Conservation (phyloP, 192 early-diverging fungal species). For the Piromyces finnis region DNA sequence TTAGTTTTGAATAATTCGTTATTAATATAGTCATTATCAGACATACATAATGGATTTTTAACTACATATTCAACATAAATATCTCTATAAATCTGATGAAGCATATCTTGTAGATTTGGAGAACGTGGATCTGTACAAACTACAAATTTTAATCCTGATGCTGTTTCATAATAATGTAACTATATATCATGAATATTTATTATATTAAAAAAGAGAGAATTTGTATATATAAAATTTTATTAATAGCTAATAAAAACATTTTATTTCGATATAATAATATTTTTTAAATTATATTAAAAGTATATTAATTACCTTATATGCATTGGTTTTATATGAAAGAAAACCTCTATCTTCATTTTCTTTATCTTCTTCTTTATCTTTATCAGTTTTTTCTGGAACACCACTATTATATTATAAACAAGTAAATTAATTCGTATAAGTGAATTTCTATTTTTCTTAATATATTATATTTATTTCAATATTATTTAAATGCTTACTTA, state of each 20-base stretch:
- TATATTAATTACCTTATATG: background rate
- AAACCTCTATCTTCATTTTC: background rate
- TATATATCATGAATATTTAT: slow-evolving; percentile 7
- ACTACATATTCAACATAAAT: slow-evolving; percentile 87
- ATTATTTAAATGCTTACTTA: background rate
- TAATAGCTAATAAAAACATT: too few relatives aligned
- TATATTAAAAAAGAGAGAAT: background rate
- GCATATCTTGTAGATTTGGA: slow-evolving; percentile 31
- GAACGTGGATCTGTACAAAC: slow-evolving; percentile 53
- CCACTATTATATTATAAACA: background rate
- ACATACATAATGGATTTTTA: slow-evolving; percentile 62
- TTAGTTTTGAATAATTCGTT: slow-evolving; percentile 29
- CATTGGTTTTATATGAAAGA: background rate
- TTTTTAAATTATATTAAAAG: too few relatives aligned
- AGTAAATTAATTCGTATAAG: too few relatives aligned
- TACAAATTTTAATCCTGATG: slow-evolving; percentile 74
- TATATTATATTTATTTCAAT: too few relatives aligned
- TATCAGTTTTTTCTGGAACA: background rate
- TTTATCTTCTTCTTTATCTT: background rate
- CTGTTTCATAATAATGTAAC: slow-evolving; percentile 80
- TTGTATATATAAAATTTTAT: too few relatives aligned
- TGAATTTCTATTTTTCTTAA: too few relatives aligned
- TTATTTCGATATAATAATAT: too few relatives aligned
- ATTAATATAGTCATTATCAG: slow-evolving; percentile 31
- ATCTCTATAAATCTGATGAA: slow-evolving; percentile 65